Base-by-base conservation (phyloP, 805 yeast genomes). In the Metschnikowia noctiluminum region DNA sequence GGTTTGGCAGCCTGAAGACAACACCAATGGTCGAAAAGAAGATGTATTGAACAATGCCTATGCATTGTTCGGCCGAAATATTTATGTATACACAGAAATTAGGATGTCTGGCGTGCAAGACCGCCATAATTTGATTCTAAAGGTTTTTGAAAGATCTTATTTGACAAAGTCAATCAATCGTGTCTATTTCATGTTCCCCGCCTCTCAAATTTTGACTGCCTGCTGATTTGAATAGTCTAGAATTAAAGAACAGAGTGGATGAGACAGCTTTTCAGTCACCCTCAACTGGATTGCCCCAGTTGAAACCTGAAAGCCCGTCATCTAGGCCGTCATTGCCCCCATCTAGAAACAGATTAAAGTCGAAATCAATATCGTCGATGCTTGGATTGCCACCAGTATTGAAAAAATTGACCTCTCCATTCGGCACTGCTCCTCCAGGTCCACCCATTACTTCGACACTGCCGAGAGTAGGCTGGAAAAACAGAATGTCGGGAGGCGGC, bases 331-430 rank as follows among this genome's bases (percentile, higher is more conserved):
- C 57, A 38, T 66, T 70, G 16, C 53, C 58, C 12, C 63, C 70
- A 42, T 70, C 76, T 55, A 73, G 64, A 51, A 73, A 69, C 61
- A 61, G 69, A 51, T 69, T 69, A 55, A 72, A 72, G 51, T 71
- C 76, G 56, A 73, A 73, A 51, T 71, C 77, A 34, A 73, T 70
- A 45, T 72, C 77, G 40, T 71, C 76, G 35, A 71, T 60, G n/a
- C 66, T 64, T 9, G 63, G 62, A 26, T 54, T 53, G 16, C 58
- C 56, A 2, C 59, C 55, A 27, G 58, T 38, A 16, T 56, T 57
- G 45, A 63, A 65, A 45, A 63, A 62, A 34, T 53, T 52, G n/a
- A 51, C 51, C n/a, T 53, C 59, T 9, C 59, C 59, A 28, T 53
- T 52, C 14, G 51, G n/a, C 8, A 9, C n/a, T 12, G 38, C 30